Evolutionary conservation across 352 stramenopile genomes (phyloP).

Genomic region (Globisporangium uncinulatum): DNA sequence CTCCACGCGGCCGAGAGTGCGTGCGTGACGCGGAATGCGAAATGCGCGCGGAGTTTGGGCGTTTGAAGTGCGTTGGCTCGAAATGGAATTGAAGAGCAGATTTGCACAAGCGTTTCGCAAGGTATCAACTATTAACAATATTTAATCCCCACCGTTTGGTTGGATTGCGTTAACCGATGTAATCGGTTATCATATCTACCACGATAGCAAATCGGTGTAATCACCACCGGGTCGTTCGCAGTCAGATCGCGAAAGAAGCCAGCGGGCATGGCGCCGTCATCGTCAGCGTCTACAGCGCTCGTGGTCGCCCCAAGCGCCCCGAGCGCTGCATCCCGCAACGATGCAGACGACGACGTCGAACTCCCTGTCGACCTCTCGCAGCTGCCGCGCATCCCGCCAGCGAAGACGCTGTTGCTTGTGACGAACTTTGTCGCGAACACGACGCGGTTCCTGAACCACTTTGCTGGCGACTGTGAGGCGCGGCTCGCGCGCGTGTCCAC

Average conservation of each 20-base stretch:
- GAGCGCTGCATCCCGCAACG: slow-evolving; percentile 1
- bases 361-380: slow-evolving; percentile 75
- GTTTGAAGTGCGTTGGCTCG: background rate
- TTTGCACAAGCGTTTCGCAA: too few species aligned
- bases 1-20: background rate
- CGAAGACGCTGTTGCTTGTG: slow-evolving; percentile 77
- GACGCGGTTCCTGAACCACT: slow-evolving; percentile 84
- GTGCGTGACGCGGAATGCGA: too few species aligned
- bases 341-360: slow-evolving; percentile 54
- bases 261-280: slow-evolving; percentile 24
- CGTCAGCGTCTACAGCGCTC: slow-evolving; percentile 29
- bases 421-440: slow-evolving; percentile 88
- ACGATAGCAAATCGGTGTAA: background rate
- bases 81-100: too few species aligned
- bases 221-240: background rate
- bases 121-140: too few species aligned
- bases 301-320: slow-evolving; percentile 28
- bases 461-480: slow-evolving; percentile 79
- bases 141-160: too few species aligned
- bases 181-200: background rate
- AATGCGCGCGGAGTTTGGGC: slow-evolving; percentile 2
- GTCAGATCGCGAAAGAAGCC: background rate
- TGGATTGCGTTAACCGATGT: background rate
- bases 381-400: slow-evolving; percentile 60
- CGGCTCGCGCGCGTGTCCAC: slow-evolving; percentile 62